Conservation (phyloP, 2,329 filamentous ascomycete species). For the Septoria petroselini region DNA sequence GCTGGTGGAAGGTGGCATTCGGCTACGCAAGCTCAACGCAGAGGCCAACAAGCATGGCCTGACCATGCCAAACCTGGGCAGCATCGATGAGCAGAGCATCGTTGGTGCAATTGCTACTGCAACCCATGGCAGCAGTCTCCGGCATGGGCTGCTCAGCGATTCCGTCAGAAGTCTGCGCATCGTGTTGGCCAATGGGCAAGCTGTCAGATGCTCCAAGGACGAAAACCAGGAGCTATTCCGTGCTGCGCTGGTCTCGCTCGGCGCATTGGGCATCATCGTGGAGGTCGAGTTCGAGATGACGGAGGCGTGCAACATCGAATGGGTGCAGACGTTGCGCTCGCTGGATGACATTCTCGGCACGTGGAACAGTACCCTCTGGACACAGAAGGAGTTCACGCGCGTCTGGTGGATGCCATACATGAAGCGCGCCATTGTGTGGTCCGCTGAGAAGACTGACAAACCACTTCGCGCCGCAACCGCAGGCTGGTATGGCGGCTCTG, state of each 20-base stretch:
- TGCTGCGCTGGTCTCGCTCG: conserved; percentile 81
- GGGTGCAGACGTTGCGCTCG: conserved; percentile 74
- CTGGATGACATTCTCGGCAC: conserved; percentile 65
- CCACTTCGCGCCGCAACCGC: conserved; percentile 57
- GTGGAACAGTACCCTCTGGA: conserved; percentile 78
- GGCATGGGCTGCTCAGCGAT: conserved; percentile 80
- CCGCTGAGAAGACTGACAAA: conserved; percentile 72
- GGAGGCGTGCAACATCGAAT: conserved; percentile 77
- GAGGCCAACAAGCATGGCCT: conserved; percentile 72
- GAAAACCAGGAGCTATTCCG: conserved; percentile 78
- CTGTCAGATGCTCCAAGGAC: conserved; percentile 64
- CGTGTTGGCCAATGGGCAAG: conserved; percentile 75
- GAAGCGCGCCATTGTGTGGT: conserved; percentile 82
- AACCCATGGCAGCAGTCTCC: conserved; percentile 84
- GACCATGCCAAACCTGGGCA: conserved; percentile 87
- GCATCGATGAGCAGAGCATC: conserved; percentile 91
- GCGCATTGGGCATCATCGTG: conserved; percentile 84
- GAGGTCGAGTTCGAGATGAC: conserved; percentile 83
- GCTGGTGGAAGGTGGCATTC: conserved; percentile 82
- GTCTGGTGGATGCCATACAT: conserved; percentile 99
- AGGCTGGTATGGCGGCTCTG: conserved; percentile 74
- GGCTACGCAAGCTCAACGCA: conserved; percentile 69
- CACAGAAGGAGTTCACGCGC: conserved; percentile 78
- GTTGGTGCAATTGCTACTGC: conserved; percentile 89
- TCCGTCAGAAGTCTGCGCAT: conserved; percentile 71